Evolutionary conservation across 306 rosid species (phyloP).

Genomic region (Vachellia collinsii): DNA sequence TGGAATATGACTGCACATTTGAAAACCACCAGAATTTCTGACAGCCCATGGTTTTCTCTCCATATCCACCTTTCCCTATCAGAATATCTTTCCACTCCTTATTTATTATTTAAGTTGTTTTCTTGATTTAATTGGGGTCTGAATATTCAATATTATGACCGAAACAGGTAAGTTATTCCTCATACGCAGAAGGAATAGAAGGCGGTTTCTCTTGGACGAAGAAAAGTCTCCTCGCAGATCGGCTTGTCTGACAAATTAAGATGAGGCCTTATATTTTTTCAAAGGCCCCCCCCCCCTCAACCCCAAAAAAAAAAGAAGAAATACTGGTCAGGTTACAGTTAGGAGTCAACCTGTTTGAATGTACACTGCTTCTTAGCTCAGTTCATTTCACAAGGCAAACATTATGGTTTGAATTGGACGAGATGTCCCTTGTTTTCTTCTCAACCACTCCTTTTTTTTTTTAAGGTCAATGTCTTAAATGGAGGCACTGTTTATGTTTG

Average conservation of each 20-base stretch:
- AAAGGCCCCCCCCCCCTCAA: background rate
- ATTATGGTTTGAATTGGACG: background rate
- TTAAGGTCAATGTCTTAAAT: background rate
- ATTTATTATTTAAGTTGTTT: background rate
- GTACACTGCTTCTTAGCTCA: background rate
- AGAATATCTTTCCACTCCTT: background rate
- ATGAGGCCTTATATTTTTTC: background rate
- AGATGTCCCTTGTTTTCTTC: background rate
- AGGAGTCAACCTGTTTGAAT: constrained; percentile 29
- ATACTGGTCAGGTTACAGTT: background rate
- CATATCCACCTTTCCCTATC: background rate
- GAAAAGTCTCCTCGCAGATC: constrained; percentile 13
- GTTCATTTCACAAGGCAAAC: background rate
- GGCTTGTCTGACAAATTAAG: constrained; percentile 1
- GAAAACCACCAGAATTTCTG: background rate
- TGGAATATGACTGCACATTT: background rate
- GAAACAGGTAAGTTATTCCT: background rate
- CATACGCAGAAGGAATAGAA: background rate
- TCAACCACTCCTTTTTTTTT: background rate
- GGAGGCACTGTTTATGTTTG: constrained; percentile 6
- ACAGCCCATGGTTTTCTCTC: constrained; percentile 36
- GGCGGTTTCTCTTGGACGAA: background rate
- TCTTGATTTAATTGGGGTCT: background rate
- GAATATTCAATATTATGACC: background rate
- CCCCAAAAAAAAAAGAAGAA: too few species aligned